Percentiles rank a stretch among this genome's conserved stretches.
Conservation (phyloP, 805 yeast genomes). For the Saturnispora quitensis region DNA sequence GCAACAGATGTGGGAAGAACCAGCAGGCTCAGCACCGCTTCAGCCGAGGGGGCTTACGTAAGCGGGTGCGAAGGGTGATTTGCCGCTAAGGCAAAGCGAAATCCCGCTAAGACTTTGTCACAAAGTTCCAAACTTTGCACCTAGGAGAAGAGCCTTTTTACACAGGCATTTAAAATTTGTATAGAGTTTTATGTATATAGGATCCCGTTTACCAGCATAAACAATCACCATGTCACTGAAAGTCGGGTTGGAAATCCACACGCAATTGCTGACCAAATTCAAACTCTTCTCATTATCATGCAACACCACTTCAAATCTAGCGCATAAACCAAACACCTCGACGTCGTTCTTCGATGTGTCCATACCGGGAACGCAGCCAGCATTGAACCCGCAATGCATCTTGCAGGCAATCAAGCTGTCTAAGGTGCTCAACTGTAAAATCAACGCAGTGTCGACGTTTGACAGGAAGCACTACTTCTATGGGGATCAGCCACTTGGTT, state of each 20-base stretch:
- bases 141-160: too few species aligned
- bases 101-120: too few species aligned
- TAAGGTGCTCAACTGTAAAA: constrained; percentile 50
- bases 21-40: too few species aligned
- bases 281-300: constrained; percentile 70
- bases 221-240: constrained; percentile 24
- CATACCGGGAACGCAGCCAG: constrained; percentile 90
- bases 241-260: constrained; percentile 90
- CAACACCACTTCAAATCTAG: constrained; percentile 35
- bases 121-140: too few species aligned
- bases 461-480: constrained; percentile 95
- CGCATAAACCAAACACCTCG: constrained; percentile 50
- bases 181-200: too few species aligned
- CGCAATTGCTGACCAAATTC: constrained; percentile 65
- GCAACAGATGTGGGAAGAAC: too few species aligned
- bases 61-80: too few species aligned
- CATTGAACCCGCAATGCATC: constrained; percentile 65
- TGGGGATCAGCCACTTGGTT: constrained; percentile 93
- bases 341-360: constrained; percentile 77
- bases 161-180: too few species aligned
- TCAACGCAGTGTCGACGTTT: constrained; percentile 54
- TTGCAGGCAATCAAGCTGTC: constrained; percentile 66
- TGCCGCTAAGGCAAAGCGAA: too few species aligned
- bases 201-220: neutral
- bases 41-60: too few species aligned